Conservation (phyloP, 1,284 basidiomycete genomes). For the Ceratobasidium sp. region DNA sequence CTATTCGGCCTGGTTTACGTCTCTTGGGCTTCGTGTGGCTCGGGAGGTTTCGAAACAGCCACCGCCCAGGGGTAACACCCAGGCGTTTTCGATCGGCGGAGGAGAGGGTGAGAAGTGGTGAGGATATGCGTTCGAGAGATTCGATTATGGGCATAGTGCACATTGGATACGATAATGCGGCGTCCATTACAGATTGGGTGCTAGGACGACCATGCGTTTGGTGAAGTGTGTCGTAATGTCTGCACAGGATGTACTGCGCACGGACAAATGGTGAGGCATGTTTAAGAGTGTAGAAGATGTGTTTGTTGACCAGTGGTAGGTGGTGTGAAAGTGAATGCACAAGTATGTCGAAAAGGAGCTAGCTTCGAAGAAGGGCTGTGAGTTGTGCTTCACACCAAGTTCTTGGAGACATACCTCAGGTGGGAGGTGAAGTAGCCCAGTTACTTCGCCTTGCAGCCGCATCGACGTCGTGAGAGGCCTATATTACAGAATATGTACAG, state of each 20-base stretch:
- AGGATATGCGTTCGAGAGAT: conserved; percentile 22
- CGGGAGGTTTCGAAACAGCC: conserved; percentile 32
- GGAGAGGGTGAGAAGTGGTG: neutral
- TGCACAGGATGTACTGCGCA: conserved; percentile 7
- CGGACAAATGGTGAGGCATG: conserved; percentile 26
- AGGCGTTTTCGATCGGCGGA: neutral
- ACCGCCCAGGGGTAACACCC: conserved; percentile 13
- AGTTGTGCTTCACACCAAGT: neutral
- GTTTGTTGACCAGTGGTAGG: conserved; percentile 29
- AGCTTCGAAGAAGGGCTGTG: neutral
- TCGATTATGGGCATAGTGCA: conserved; percentile 9
- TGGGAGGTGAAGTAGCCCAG: conserved; percentile 25
- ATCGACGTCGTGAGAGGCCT: neutral
- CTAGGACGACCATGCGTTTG: neutral
- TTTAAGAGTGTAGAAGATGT: conserved; percentile 27
- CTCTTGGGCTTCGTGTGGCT: conserved; percentile 5
- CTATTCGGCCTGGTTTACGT: conserved; percentile 15
- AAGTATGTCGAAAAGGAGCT: conserved; percentile 35
- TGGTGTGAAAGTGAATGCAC: neutral
- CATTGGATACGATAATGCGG: conserved; percentile 31
- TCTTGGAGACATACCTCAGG: conserved; percentile 12
- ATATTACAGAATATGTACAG: conserved; percentile 27
- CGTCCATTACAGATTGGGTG: conserved; percentile 2
- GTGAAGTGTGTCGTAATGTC: neutral
- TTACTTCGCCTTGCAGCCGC: neutral